Conservation (phyloP, 345 rosid genomes). For the Geranium rotundifolium region DNA sequence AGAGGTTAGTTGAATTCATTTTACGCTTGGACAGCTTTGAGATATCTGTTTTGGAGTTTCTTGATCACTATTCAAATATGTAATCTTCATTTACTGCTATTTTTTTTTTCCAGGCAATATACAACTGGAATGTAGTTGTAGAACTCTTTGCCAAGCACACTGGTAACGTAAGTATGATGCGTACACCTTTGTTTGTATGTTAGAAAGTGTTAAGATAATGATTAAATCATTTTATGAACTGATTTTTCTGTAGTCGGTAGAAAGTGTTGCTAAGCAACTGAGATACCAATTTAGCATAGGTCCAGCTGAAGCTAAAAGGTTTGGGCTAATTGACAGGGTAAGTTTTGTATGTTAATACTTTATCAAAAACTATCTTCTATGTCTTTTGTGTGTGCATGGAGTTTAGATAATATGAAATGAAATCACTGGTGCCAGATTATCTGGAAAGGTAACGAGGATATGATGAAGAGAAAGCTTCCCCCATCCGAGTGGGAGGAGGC, state of each 20-base stretch:
- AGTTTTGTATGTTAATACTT: constrained; percentile 1
- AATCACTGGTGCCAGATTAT: constrained; percentile 37
- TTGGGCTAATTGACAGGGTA: constrained; percentile 84
- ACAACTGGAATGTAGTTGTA: constrained; percentile 54
- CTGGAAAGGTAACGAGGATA: constrained; percentile 70
- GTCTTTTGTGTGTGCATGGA: not conserved
- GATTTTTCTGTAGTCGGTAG: constrained; percentile 40
- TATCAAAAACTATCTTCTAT: not conserved
- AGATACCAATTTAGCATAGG: constrained; percentile 67
- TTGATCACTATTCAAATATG: not conserved
- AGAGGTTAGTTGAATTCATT: constrained; percentile 43
- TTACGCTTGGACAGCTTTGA: not conserved
- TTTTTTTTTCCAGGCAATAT: constrained; percentile 37
- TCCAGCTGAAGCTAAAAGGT: constrained; percentile 57
- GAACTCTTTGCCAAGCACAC: constrained; percentile 82
- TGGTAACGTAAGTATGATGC: constrained; percentile 47
- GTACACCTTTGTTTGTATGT: constrained; percentile 1
- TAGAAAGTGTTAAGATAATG: not conserved
- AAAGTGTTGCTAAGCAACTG: constrained; percentile 56
- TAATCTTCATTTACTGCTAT: not conserved
- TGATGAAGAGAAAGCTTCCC: constrained; percentile 48
- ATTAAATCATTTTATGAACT: constrained; percentile 9
- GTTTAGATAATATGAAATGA: not conserved
- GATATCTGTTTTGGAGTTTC: not conserved
- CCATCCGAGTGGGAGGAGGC: constrained; percentile 42